These are phyloP conservation scores for Fraxinus platypoda DNA, from an alignment of 305 asterid species.

Conservation along the genomic window DNA sequence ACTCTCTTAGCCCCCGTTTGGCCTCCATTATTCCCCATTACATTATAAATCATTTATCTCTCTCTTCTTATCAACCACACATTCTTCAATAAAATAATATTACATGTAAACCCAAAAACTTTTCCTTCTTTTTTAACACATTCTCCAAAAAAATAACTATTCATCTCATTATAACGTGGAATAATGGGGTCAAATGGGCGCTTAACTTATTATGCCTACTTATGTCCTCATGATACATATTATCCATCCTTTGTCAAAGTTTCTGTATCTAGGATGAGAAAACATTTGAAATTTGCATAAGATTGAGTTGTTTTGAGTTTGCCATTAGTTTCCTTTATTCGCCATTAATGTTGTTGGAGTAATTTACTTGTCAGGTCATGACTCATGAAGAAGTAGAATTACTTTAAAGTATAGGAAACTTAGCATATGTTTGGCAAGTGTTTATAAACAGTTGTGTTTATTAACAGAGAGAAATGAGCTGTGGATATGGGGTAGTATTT, in stretches of 20 bases:
- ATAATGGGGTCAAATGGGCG: no score
- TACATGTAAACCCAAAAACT: no score
- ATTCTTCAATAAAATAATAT: no score
- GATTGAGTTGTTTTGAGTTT: not conserved
- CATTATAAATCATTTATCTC: no score
- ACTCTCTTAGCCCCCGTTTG: not conserved
- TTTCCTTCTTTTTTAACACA: no score
- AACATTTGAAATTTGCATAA: not conserved
- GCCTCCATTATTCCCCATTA: no score
- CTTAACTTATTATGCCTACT: not conserved
- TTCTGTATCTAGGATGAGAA: not conserved
- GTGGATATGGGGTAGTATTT: not conserved
- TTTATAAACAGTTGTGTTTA: no score
- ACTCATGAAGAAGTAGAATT: not conserved
- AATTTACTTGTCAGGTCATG: not conserved
- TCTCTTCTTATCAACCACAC: no score
- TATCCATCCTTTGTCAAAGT: not conserved
- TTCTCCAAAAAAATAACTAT: no score
- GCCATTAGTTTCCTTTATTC: not conserved
- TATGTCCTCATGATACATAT: not conserved
- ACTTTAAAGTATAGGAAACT: conserved; percentile 3
- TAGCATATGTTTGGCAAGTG: not conserved
- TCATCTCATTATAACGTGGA: no score
- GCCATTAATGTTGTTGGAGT: not conserved
- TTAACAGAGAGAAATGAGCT: not conserved